Conservation (phyloP, 352 stramenopile species). For the Pythium dissotocum region DNA sequence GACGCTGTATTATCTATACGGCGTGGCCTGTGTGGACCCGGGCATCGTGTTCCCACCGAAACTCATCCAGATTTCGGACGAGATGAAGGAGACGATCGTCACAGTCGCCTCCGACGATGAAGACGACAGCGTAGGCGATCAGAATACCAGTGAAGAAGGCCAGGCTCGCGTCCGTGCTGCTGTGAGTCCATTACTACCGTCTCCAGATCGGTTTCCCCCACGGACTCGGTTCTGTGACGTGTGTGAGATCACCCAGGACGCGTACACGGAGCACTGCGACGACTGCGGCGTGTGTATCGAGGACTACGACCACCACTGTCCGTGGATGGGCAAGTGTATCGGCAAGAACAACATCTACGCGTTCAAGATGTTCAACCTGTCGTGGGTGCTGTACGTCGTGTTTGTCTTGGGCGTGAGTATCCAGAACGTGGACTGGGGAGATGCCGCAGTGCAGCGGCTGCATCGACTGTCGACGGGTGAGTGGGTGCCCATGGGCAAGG, state of each 20-base stretch:
- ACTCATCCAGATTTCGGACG: constrained; percentile 21
- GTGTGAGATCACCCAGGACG: constrained; percentile 57
- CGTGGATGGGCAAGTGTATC: constrained; percentile 95
- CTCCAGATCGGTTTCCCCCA: constrained; percentile 19
- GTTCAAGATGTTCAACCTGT: constrained; percentile 90
- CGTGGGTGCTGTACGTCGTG: constrained; percentile 81
- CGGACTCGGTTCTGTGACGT: constrained; percentile 67
- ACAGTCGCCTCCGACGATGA: constrained; percentile 13
- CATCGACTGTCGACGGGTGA: constrained; percentile 30
- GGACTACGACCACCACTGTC: constrained; percentile 94
- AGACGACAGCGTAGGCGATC: constrained; percentile 1
- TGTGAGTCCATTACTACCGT: not conserved
- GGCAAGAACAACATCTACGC: constrained; percentile 88
- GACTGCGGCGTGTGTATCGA: constrained; percentile 87
- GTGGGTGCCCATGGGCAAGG: constrained; percentile 22
- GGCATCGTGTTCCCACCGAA: constrained; percentile 52
- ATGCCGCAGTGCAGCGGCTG: constrained; percentile 39
- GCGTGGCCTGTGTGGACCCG: constrained; percentile 73
- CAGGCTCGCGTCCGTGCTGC: not conserved
- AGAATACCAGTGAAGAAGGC: not conserved
- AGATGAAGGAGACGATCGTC: constrained; percentile 25
- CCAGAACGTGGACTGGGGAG: constrained; percentile 52
- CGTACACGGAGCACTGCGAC: constrained; percentile 87
- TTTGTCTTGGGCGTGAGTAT: constrained; percentile 74
- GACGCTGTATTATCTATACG: constrained; percentile 73